A percentile compares a stretch with the other conserved stretches of the same genome.
These are phyloP conservation scores for Xylaria digitata DNA, from an alignment of 2,329 filamentous ascomycete species.

Conservation along the genomic window DNA sequence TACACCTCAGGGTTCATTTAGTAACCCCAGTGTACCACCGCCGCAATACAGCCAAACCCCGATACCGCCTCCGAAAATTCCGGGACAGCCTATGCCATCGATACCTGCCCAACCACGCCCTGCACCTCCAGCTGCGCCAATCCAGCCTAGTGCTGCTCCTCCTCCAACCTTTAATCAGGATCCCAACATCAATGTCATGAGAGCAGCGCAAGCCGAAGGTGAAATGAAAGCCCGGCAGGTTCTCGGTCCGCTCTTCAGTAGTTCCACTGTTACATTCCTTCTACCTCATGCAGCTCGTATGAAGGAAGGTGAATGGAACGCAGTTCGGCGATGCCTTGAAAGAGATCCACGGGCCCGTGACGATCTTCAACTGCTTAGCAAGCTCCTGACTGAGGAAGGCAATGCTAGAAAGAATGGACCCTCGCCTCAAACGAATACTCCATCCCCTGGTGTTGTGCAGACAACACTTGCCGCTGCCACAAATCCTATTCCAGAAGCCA, in stretches of 20 bases:
- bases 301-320: conserved; percentile 76
- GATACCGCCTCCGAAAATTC: conserved; percentile 50
- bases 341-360: conserved; percentile 72
- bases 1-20: conserved; percentile 54
- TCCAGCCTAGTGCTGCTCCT: conserved; percentile 37
- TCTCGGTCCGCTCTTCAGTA: conserved; percentile 70
- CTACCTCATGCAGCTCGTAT: conserved; percentile 76
- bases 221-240: conserved; percentile 70
- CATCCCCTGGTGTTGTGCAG: conserved; percentile 48
- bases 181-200: conserved; percentile 52
- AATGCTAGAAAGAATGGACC: conserved; percentile 47
- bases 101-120: conserved; percentile 34
- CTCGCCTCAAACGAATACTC: conserved; percentile 39
- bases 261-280: conserved; percentile 75
- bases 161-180: conserved; percentile 48
- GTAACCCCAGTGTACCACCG: conserved; percentile 39
- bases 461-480: conserved; percentile 48
- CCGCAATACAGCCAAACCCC: conserved; percentile 50
- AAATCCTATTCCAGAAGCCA: conserved; percentile 38
- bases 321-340: conserved; percentile 76
- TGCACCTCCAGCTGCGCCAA: conserved; percentile 20
- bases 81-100: conserved; percentile 46
- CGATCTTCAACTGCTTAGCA: conserved; percentile 68
- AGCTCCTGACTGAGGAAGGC: conserved; percentile 64
- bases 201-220: conserved; percentile 62